Evolutionary conservation across 78 protist species (phyloP).

Genomic region (Pelomyxa schiedti): DNA sequence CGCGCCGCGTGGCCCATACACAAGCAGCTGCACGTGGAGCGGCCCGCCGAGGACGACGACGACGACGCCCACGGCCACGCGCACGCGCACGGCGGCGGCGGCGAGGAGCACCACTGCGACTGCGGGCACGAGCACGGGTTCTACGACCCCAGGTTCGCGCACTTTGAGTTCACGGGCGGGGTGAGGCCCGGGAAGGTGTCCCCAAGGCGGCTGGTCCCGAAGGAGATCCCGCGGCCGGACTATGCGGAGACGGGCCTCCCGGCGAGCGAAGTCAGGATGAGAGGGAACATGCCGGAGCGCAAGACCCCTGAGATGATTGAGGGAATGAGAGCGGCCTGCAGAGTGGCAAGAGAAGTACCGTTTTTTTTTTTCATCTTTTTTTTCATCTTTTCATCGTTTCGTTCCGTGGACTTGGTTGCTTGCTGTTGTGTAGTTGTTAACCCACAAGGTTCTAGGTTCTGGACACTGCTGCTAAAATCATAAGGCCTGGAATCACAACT

Average conservation of each 20-base stretch:
- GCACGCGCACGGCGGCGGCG: background rate
- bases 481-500: constrained; percentile 70
- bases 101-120: background rate
- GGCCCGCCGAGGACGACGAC: background rate
- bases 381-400: background rate
- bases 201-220: constrained; percentile 23
- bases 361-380: background rate
- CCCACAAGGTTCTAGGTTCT: constrained; percentile 35
- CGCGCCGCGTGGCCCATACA: constrained; percentile 34
- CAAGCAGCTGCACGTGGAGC: constrained; percentile 19
- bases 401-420: background rate
- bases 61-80: background rate
- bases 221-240: constrained; percentile 24
- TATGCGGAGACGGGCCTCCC: constrained; percentile 16
- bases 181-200: constrained; percentile 10
- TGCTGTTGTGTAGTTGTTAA: background rate
- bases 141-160: background rate
- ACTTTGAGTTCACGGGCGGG: constrained; percentile 3
- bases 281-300: constrained; percentile 2
- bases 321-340: constrained; percentile 22
- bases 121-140: background rate
- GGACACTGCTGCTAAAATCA: constrained; percentile 65
- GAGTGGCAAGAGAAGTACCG: background rate
- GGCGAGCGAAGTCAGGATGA: background rate
- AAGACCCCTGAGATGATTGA: constrained; percentile 24